Percentiles rank a stretch among this genome's conserved stretches.
Conservation (phyloP, 345 rosid species). For the Eutrema yunnanense region DNA sequence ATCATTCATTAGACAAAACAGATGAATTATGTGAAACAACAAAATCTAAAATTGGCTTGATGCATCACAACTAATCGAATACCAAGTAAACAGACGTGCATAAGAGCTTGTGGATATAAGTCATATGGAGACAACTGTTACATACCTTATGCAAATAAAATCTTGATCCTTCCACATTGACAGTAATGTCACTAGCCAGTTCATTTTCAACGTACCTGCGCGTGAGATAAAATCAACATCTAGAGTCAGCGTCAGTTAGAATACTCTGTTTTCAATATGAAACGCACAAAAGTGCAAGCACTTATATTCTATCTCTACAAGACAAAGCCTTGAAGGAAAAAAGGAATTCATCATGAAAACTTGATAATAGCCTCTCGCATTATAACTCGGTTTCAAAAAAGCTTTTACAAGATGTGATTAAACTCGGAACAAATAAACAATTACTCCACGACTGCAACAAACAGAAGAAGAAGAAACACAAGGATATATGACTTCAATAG, state of each 20-base stretch:
- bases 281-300: neutral
- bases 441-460: too few relatives aligned
- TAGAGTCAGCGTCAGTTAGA: neutral
- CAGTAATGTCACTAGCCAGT: slow-evolving; percentile 62
- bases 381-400: neutral
- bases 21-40: neutral
- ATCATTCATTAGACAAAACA: neutral
- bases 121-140: neutral
- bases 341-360: too few relatives aligned
- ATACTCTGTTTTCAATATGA: slow-evolving; percentile 5
- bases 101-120: neutral
- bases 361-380: neutral
- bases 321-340: too few relatives aligned
- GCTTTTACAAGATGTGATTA: neutral
- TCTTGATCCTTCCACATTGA: slow-evolving; percentile 51
- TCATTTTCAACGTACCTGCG: slow-evolving; percentile 68
- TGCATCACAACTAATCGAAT: neutral
- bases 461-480: neutral
- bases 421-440: neutral
- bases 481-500: neutral
- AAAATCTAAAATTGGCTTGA: neutral
- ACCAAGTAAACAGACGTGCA: neutral
- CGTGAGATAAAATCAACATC: neutral
- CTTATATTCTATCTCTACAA: neutral
- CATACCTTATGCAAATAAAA: slow-evolving; percentile 84